phyloP scores from a whole-genome alignment of 768 basidiomycete species.

The Clitopilus hobsonii region DNA sequence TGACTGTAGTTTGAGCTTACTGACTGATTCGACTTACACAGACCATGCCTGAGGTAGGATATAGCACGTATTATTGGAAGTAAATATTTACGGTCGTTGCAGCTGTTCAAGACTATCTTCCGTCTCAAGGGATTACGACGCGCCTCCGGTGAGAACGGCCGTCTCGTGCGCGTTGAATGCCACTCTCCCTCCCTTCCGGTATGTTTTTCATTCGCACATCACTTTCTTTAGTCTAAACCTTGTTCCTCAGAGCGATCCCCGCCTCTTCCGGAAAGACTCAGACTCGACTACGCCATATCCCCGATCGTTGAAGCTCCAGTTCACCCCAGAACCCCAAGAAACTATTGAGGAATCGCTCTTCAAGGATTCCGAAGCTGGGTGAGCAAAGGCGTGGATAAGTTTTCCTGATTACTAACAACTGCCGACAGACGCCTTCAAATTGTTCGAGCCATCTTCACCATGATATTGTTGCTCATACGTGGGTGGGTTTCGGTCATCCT shows the following conservation, averaged over 20 bases:
- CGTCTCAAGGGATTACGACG: slow-evolving; percentile 9
- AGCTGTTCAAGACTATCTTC: slow-evolving; percentile 16
- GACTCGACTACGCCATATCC: slow-evolving; percentile 9
- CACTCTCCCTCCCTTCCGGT: slow-evolving; percentile 8
- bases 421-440: too few species aligned
- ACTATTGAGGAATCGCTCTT: background rate
- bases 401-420: too few species aligned
- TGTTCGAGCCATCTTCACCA: too few species aligned
- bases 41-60: slow-evolving; percentile 18
- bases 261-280: slow-evolving; percentile 7
- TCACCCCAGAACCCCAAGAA: background rate
- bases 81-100: background rate
- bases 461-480: too few species aligned
- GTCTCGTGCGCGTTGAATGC: slow-evolving; percentile 6
- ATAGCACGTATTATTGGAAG: background rate
- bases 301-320: slow-evolving; percentile 9
- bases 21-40: slow-evolving; percentile 1
- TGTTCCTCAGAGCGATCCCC: slow-evolving; percentile 11
- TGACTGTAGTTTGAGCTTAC: background rate
- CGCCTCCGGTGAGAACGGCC: slow-evolving; percentile 8
- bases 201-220: background rate
- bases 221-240: too few species aligned
- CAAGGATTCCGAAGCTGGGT: background rate
- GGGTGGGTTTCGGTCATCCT: too few species aligned
- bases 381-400: background rate